A percentile compares a stretch with the other conserved stretches of the same genome.
Conservation (phyloP, 2,329 filamentous ascomycete genomes). For the Penicillium sp. region DNA sequence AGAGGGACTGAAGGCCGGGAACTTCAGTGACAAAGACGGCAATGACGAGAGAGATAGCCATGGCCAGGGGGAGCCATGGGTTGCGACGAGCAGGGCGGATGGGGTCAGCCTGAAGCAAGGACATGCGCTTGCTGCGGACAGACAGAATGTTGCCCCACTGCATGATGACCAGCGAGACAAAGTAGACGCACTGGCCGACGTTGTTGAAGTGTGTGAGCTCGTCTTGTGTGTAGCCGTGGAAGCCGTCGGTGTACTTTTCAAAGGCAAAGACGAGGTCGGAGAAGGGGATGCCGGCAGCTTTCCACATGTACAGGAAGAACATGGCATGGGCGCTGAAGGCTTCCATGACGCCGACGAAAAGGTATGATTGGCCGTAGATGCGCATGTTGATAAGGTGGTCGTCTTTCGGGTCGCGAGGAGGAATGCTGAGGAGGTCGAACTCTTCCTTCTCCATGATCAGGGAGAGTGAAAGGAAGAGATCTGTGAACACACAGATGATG, state of each 20-base stretch:
- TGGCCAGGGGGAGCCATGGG: slow-evolving; percentile 51
- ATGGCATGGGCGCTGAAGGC: slow-evolving; percentile 53
- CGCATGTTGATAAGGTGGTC: slow-evolving; percentile 56
- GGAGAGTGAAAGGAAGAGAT: slow-evolving; percentile 54
- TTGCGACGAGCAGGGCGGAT: slow-evolving; percentile 52
- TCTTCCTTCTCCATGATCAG: slow-evolving; percentile 60
- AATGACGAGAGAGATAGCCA: slow-evolving; percentile 52
- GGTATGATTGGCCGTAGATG: slow-evolving; percentile 56
- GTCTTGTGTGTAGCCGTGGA: slow-evolving; percentile 51
- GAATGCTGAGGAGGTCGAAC: slow-evolving; percentile 54
- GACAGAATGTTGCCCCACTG: slow-evolving; percentile 57
- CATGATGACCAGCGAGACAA: slow-evolving; percentile 56
- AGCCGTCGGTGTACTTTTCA: slow-evolving; percentile 51
- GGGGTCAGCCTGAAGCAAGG: slow-evolving; percentile 55
- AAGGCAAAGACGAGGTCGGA: slow-evolving; percentile 54
- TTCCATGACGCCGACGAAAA: slow-evolving; percentile 57
- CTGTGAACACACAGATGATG: slow-evolving; percentile 59
- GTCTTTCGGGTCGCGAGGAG: slow-evolving; percentile 52
- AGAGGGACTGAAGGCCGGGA: slow-evolving; percentile 52
- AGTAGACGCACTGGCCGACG: slow-evolving; percentile 56
- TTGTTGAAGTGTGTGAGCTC: slow-evolving; percentile 53
- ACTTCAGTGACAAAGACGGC: slow-evolving; percentile 58
- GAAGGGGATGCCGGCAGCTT: slow-evolving; percentile 51
- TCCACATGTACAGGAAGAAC: slow-evolving; percentile 58
- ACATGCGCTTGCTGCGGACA: slow-evolving; percentile 55